phyloP scores from a whole-genome alignment of 208 protist genomes.

The Acanthamoeba sp. region DNA sequence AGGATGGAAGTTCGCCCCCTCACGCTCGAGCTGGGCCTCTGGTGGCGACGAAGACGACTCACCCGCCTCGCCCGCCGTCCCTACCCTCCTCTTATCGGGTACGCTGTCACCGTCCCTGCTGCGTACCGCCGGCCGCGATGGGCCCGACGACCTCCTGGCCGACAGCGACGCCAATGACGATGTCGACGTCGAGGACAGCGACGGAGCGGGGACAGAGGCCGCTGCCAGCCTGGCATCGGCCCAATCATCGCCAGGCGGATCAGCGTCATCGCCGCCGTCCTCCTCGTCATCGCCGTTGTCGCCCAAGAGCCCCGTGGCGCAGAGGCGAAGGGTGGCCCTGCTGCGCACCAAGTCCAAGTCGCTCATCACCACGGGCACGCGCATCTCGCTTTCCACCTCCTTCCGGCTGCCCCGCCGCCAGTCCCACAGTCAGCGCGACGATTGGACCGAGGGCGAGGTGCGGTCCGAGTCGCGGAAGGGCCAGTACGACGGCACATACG shows the following conservation, averaged over 20 bases:
- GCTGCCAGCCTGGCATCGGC: no score
- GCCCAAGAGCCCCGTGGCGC: background rate
- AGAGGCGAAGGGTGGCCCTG: background rate
- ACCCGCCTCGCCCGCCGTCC: no score
- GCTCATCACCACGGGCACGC: background rate
- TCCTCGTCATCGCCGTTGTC: background rate
- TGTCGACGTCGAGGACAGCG: background rate
- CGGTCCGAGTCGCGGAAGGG: background rate
- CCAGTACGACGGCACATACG: constrained; percentile 50
- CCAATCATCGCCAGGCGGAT: no score
- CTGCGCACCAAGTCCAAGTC: constrained; percentile 66
- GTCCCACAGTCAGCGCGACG: constrained; percentile 3
- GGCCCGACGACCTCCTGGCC: no score
- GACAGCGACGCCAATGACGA: background rate
- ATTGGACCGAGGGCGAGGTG: constrained; percentile 38
- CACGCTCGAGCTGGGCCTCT: constrained; percentile 34
- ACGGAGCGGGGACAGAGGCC: no score
- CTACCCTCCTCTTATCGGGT: no score
- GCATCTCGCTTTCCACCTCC: constrained; percentile 40
- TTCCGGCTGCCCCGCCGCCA: constrained; percentile 46
- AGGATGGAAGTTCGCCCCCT: background rate
- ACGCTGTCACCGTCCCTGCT: no score
- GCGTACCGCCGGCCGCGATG: no score
- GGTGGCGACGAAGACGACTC: background rate
- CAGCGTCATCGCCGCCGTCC: background rate